Conservation (phyloP, 371 early-diverging fungal species). For the Zychaea mexicana region DNA sequence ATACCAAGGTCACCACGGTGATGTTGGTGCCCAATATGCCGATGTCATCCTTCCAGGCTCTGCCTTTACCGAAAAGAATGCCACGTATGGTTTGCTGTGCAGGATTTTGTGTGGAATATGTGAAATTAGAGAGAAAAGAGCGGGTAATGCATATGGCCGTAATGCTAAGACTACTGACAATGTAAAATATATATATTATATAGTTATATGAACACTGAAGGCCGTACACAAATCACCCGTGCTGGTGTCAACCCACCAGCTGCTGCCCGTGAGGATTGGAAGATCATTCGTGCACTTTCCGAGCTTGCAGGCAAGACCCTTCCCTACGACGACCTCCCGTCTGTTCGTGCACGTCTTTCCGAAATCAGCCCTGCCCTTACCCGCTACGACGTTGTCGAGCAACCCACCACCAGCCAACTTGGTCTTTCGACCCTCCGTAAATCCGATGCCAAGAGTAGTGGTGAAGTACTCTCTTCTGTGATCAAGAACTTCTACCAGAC, state of each 20-base stretch:
- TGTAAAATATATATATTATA: too few relatives aligned
- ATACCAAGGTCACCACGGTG: slow-evolving; percentile 99
- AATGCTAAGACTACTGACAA: too few relatives aligned
- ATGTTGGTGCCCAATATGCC: slow-evolving; percentile 92
- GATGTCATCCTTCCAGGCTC: slow-evolving; percentile 95
- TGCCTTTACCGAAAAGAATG: slow-evolving; percentile 97
- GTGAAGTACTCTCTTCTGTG: slow-evolving; percentile 51
- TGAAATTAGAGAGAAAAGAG: not conserved
- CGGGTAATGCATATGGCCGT: too few relatives aligned
- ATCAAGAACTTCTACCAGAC: slow-evolving; percentile 95
- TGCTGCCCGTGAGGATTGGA: slow-evolving; percentile 97
- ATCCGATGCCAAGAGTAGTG: slow-evolving; percentile 43
- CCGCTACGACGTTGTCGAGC: slow-evolving; percentile 72
- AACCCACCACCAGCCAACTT: slow-evolving; percentile 55
- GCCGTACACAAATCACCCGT: slow-evolving; percentile 90
- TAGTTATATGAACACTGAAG: slow-evolving; percentile 88
- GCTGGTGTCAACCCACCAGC: slow-evolving; percentile 92
- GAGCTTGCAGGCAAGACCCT: slow-evolving; percentile 86
- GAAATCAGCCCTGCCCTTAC: slow-evolving; percentile 88
- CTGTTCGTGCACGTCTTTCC: slow-evolving; percentile 83
- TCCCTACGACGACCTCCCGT: slow-evolving; percentile 86
- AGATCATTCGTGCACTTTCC: slow-evolving; percentile 94
- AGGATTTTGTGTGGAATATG: not conserved
- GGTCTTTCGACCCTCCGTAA: slow-evolving; percentile 65
- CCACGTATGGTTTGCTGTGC: slow-evolving; percentile 64